Conservation (phyloP, 208 protist species). For the Porcisia deanei region DNA sequence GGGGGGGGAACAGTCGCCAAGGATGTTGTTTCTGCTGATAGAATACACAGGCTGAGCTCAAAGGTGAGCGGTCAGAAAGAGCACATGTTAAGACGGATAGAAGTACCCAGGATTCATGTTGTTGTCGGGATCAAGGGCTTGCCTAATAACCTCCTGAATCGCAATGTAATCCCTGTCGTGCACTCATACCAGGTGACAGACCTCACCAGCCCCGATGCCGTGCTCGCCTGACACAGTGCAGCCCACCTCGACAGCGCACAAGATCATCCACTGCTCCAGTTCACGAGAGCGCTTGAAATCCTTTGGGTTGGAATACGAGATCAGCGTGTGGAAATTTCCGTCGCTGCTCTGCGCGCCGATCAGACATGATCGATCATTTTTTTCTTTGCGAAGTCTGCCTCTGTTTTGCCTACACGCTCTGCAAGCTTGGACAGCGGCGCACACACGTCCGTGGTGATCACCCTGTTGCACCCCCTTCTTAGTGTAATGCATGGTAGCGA, state of each 20-base stretch:
- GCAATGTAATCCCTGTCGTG: constrained; percentile 48
- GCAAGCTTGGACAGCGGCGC: constrained; percentile 72
- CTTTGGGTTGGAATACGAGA: constrained; percentile 51
- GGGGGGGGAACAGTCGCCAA: not conserved
- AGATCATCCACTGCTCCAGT: constrained; percentile 57
- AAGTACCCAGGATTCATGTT: constrained; percentile 83
- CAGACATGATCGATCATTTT: constrained; percentile 20
- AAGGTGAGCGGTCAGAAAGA: constrained; percentile 30
- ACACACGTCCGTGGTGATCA: constrained; percentile 63
- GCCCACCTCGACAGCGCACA: constrained; percentile 47
- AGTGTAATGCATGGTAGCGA: constrained; percentile 17
- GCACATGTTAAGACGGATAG: constrained; percentile 38
- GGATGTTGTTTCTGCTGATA: not conserved
- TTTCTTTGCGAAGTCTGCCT: constrained; percentile 49
- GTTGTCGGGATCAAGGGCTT: constrained; percentile 63
- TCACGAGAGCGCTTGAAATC: constrained; percentile 37
- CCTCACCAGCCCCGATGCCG: constrained; percentile 27
- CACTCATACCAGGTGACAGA: constrained; percentile 45
- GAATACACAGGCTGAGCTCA: not conserved
- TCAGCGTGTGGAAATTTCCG: constrained; percentile 82
- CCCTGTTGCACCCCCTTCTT: constrained; percentile 24
- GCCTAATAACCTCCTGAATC: constrained; percentile 71
- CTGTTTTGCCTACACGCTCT: constrained; percentile 48
- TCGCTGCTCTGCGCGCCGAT: constrained; percentile 76
- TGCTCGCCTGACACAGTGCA: constrained; percentile 79